A percentile compares a stretch with the other conserved stretches of the same genome.
Evolutionary conservation across 176 grass and related monocot species (phyloP).

Genomic region (Poa annua): DNA sequence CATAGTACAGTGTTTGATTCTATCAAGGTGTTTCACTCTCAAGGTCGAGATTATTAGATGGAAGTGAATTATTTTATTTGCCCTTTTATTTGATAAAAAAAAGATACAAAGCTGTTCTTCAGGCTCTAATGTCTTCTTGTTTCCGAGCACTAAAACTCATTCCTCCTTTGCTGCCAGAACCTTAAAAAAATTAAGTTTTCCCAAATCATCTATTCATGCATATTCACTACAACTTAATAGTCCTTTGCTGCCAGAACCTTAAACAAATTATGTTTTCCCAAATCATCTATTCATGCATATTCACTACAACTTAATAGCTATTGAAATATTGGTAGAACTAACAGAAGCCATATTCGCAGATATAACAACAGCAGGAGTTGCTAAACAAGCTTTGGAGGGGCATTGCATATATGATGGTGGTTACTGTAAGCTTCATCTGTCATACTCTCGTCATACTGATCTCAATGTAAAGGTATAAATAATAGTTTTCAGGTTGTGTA

Average conservation of each 20-base stretch:
- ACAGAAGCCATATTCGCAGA: slow-evolving; percentile 53
- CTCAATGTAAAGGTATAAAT: slow-evolving; percentile 99
- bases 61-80: slow-evolving; percentile 26
- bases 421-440: slow-evolving; percentile 99
- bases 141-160: background rate
- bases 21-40: background rate
- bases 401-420: slow-evolving; percentile 99
- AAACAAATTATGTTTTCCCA: background rate
- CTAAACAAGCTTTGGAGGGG: slow-evolving; percentile 97
- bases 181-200: background rate
- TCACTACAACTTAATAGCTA: background rate
- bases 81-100: slow-evolving; percentile 27
- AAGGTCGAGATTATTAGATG: background rate
- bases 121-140: background rate
- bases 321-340: background rate
- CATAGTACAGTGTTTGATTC: slow-evolving; percentile 8
- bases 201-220: background rate
- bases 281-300: slow-evolving; percentile 12
- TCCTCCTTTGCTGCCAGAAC: slow-evolving; percentile 11
- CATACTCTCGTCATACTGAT: slow-evolving; percentile 99
- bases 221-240: background rate
- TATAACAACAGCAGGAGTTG: slow-evolving; percentile 72
- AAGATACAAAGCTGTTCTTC: background rate
- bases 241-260: background rate
- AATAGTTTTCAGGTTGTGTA: slow-evolving; percentile 57